These are phyloP conservation scores for Hyaloscypha bicolor DNA, from an alignment of 495 filamentous ascomycete species.

Conservation along the genomic window DNA sequence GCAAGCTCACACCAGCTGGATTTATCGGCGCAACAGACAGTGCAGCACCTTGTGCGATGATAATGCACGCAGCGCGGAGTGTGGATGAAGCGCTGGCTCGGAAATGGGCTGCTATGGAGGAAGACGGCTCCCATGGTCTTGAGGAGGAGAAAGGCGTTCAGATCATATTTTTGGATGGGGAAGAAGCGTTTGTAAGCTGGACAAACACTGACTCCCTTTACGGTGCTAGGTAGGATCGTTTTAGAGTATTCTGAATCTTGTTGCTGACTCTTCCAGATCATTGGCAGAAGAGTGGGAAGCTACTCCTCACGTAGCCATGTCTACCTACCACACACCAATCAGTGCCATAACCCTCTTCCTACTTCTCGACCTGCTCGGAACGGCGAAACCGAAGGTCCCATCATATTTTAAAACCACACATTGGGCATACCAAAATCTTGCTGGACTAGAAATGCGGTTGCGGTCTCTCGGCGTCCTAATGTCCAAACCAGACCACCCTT, in stretches of 20 bases:
- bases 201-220: constrained; percentile 81
- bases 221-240: constrained; percentile 64
- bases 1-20: constrained; percentile 75
- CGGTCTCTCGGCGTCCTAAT: constrained; percentile 41
- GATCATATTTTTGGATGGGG: constrained; percentile 88
- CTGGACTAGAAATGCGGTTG: constrained; percentile 68
- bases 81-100: constrained; percentile 76
- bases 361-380: constrained; percentile 87
- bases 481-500: constrained; percentile 34
- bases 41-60: constrained; percentile 88
- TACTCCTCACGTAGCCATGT: constrained; percentile 65
- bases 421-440: constrained; percentile 84
- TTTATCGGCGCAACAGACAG: constrained; percentile 96
- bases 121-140: constrained; percentile 52
- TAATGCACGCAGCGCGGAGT: constrained; percentile 81
- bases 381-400: constrained; percentile 66
- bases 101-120: constrained; percentile 77
- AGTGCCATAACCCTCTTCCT: constrained; percentile 85
- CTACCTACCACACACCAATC: constrained; percentile 71
- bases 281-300: constrained; percentile 76
- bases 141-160: constrained; percentile 83
- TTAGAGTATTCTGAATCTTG: background rate
- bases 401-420: constrained; percentile 88
- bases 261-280: constrained; percentile 44
- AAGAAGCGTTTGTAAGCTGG: constrained; percentile 88